Evolutionary conservation across 192 early-diverging fungal species (phyloP).

Genomic region (Podochytrium sp.): DNA sequence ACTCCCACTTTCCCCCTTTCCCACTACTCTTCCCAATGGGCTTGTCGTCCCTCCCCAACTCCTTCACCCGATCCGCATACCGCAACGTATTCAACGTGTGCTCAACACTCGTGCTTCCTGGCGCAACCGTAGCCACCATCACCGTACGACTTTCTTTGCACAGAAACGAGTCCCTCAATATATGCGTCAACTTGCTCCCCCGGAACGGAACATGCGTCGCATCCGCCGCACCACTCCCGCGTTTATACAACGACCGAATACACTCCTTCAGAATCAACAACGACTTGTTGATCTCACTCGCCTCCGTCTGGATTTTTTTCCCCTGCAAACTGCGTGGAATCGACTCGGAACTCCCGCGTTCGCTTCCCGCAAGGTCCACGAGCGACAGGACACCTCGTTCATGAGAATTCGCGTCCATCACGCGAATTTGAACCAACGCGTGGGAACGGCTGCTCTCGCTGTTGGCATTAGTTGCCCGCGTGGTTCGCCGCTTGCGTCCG

Average conservation of each 20-base stretch:
- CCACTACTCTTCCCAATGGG: neutral
- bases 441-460: conserved; percentile 41
- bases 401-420: neutral
- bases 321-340: neutral
- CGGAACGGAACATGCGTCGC: conserved; percentile 49
- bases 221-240: neutral
- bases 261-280: conserved; percentile 52
- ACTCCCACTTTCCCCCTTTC: too few species aligned
- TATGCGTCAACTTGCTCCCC: conserved; percentile 47
- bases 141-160: conserved; percentile 33
- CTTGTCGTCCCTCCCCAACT: conserved; percentile 21
- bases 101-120: conserved; percentile 41
- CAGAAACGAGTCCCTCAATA: conserved; percentile 49
- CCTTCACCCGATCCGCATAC: conserved; percentile 51
- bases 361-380: conserved; percentile 53
- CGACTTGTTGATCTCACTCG: conserved; percentile 51
- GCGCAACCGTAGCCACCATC: conserved; percentile 50
- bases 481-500: conserved; percentile 40
- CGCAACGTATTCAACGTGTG: conserved; percentile 50
- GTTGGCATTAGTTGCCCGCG: conserved; percentile 49
- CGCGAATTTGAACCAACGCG: conserved; percentile 44
- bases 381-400: conserved; percentile 18
- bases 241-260: conserved; percentile 42
- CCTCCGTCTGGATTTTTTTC: conserved; percentile 34
- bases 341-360: conserved; percentile 34